Conservation (phyloP, 768 basidiomycete genomes). For the Tephrocybe rancida region DNA sequence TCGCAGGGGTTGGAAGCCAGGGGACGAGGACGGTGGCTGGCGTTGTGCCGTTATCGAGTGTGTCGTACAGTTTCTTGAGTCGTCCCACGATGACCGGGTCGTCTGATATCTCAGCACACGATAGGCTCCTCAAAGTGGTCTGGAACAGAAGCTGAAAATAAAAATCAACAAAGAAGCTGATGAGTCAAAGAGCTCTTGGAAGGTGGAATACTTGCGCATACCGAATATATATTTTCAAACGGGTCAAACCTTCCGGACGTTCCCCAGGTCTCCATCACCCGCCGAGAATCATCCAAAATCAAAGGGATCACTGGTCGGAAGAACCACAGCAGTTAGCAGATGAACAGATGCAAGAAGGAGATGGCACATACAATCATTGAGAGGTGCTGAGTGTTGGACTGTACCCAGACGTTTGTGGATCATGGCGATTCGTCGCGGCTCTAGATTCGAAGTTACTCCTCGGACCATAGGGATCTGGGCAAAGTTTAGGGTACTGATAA, state of each 20-base stretch:
- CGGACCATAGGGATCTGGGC: constrained; percentile 72
- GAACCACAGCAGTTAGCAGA: constrained; percentile 1
- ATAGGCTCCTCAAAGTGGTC: constrained; percentile 66
- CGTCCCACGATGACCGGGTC: constrained; percentile 61
- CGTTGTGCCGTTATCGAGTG: constrained; percentile 69
- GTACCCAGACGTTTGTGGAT: constrained; percentile 74
- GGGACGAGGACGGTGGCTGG: constrained; percentile 73
- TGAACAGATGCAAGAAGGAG: constrained; percentile 20
- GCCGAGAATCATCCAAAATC: constrained; percentile 66
- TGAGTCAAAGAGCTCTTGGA: constrained; percentile 1
- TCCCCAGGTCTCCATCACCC: constrained; percentile 67
- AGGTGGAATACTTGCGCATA: constrained; percentile 28
- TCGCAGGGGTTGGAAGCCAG: constrained; percentile 76
- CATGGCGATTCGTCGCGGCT: constrained; percentile 57
- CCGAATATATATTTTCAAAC: constrained; percentile 71
- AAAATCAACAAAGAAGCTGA: constrained; percentile 4
- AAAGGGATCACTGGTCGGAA: constrained; percentile 58
- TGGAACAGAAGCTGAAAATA: constrained; percentile 66
- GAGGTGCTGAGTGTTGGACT: constrained; percentile 62
- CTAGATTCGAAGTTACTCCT: constrained; percentile 74
- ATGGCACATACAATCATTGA: constrained; percentile 63
- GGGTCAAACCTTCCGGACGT: constrained; percentile 67
- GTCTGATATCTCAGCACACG: constrained; percentile 71
- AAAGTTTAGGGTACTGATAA: constrained; percentile 20
- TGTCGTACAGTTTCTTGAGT: constrained; percentile 67